These are phyloP conservation scores for Aspergillaceae sp. DNA, from an alignment of 2,329 filamentous ascomycete species.

Conservation along the genomic window DNA sequence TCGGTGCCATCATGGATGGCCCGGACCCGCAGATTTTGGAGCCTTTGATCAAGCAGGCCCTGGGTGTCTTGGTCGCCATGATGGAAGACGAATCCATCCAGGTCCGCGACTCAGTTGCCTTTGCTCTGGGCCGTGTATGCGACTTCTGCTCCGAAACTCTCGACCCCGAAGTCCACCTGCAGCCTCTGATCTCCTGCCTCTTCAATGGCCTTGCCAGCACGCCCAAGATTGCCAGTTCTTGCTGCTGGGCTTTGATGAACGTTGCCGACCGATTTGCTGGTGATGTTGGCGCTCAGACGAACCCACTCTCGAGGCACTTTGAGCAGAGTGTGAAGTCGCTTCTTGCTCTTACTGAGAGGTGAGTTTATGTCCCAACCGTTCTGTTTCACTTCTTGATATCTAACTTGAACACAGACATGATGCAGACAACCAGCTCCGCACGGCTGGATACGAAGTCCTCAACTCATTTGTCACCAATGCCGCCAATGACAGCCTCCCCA, in stretches of 20 bases:
- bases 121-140: constrained; percentile 90
- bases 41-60: constrained; percentile 89
- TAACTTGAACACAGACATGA: constrained; percentile 44
- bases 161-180: constrained; percentile 73
- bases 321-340: constrained; percentile 82
- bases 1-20: constrained; percentile 97
- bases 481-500: constrained; percentile 71
- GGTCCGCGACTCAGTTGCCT: constrained; percentile 92
- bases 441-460: constrained; percentile 92
- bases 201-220: constrained; percentile 85
- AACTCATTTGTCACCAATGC: constrained; percentile 90
- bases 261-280: constrained; percentile 90
- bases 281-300: constrained; percentile 67
- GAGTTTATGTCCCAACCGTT: constrained; percentile 8
- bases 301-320: constrained; percentile 85
- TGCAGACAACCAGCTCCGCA: constrained; percentile 80
- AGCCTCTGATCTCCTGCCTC: constrained; percentile 74
- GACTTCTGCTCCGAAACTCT: constrained; percentile 88
- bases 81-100: constrained; percentile 80
- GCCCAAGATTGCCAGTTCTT: constrained; percentile 94
- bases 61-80: constrained; percentile 87
- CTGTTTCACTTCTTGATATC: not conserved
- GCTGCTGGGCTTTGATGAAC: constrained; percentile 99
- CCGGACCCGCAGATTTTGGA: constrained; percentile 87
- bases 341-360: constrained; percentile 72